Conservation (phyloP, 805 yeast genomes). For the Kuraishia hungarica region DNA sequence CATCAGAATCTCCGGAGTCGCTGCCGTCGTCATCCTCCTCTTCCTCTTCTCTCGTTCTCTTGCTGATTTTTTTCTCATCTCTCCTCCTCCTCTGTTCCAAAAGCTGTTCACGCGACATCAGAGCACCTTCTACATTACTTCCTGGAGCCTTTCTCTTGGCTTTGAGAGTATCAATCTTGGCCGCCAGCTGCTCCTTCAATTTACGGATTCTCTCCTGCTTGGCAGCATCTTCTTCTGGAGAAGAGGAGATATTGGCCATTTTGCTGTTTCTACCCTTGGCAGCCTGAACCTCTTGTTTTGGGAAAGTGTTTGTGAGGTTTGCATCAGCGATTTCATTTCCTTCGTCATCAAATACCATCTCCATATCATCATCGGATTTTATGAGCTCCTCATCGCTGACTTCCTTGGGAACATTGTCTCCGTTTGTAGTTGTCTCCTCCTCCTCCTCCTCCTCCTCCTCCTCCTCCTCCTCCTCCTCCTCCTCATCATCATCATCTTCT, state of each 20-base stretch:
- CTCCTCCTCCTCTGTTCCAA: conserved; percentile 54
- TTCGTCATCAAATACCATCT: conserved; percentile 62
- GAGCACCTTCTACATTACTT: conserved; percentile 69
- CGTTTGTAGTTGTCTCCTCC: too few species aligned
- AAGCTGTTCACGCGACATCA: conserved; percentile 74
- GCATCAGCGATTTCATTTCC: conserved; percentile 33
- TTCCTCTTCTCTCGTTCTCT: conserved; percentile 14
- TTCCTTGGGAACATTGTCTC: conserved; percentile 8
- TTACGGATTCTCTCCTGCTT: conserved; percentile 51
- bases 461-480: not conserved
- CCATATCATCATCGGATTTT: conserved; percentile 5
- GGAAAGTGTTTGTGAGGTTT: conserved; percentile 5
- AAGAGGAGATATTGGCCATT: conserved; percentile 13
- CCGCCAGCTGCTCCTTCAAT: conserved; percentile 71
- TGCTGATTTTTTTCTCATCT: conserved; percentile 26
- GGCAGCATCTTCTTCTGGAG: conserved; percentile 40
- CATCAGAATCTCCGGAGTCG: conserved; percentile 19
- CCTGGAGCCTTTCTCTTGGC: conserved; percentile 93
- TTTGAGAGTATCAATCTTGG: conserved; percentile 58
- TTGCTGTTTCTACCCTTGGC: conserved; percentile 4
- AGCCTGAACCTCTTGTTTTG: conserved; percentile 2
- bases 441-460: too few species aligned
- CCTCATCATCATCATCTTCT: too few species aligned
- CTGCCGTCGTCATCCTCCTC: conserved; percentile 26
- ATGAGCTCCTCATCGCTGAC: conserved; percentile 29